These are phyloP conservation scores for Pseudonitzschia pungens DNA, from an alignment of 108 stramenopile species.

Conservation along the genomic window DNA sequence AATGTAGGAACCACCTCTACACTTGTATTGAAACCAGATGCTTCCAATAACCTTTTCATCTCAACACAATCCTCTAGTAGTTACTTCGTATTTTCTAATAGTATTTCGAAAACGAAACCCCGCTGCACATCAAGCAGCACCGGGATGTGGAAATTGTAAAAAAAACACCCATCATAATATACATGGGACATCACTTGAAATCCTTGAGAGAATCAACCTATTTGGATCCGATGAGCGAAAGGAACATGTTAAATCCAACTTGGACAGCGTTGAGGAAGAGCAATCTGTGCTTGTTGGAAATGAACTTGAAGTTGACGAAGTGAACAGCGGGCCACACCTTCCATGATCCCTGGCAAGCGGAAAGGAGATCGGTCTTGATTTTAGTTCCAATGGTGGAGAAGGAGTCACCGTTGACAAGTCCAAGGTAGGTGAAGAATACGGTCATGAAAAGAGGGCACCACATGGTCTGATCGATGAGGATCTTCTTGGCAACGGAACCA, in stretches of 20 bases:
- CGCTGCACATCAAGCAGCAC: not conserved
- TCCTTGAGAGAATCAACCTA: constrained; percentile 23
- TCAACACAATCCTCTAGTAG: not conserved
- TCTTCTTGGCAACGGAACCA: constrained; percentile 83
- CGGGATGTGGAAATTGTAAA: not conserved
- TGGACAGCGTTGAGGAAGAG: constrained; percentile 98
- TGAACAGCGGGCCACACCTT: constrained; percentile 98
- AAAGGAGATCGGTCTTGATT: constrained; percentile 90
- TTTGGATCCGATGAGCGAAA: constrained; percentile 95
- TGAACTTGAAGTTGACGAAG: constrained; percentile 96
- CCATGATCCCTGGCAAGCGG: constrained; percentile 96
- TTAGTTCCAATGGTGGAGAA: constrained; percentile 81
- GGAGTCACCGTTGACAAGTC: constrained; percentile 90
- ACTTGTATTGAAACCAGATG: no score
- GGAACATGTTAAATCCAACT: constrained; percentile 98
- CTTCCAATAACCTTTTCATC: not conserved
- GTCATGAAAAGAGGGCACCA: constrained; percentile 98
- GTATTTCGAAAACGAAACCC: not conserved
- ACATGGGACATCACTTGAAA: no score
- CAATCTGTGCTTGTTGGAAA: constrained; percentile 93
- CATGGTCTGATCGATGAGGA: constrained; percentile 92
- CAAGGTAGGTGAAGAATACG: constrained; percentile 98
- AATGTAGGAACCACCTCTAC: no score
- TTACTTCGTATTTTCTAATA: not conserved
- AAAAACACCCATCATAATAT: not conserved